A percentile compares a stretch with the other conserved stretches of the same genome.
Evolutionary conservation across 2,329 filamentous ascomycete species (phyloP).

Genomic region (Lachnellula occidentalis): DNA sequence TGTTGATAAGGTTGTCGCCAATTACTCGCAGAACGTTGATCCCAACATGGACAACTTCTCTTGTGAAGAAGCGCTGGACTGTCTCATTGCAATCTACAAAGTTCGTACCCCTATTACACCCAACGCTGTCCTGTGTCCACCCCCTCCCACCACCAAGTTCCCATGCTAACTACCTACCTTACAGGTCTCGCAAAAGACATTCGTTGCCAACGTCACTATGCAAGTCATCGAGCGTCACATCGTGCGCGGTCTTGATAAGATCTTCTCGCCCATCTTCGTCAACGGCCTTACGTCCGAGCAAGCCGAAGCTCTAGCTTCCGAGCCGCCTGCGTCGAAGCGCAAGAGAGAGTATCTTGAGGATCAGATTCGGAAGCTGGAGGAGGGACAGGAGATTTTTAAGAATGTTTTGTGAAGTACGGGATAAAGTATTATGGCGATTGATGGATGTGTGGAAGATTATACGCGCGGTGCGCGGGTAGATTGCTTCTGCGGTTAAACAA

Average conservation of each 20-base stretch:
- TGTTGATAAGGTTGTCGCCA: conserved; percentile 6
- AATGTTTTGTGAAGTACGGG: not conserved
- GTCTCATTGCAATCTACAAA: conserved; percentile 31
- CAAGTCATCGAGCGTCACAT: conserved; percentile 34
- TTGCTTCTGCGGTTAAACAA: too few species aligned
- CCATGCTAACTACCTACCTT: too few species aligned
- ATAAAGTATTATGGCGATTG: too few species aligned
- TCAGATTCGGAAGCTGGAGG: conserved; percentile 26
- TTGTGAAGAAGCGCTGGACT: conserved; percentile 30
- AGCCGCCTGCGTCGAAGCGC: conserved; percentile 21
- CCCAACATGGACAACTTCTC: conserved; percentile 29
- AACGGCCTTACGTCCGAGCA: conserved; percentile 19
- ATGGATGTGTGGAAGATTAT: too few species aligned
- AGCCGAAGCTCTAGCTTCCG: conserved; percentile 25
- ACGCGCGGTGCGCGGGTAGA: too few species aligned
- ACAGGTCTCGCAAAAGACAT: conserved; percentile 31
- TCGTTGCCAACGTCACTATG: conserved; percentile 31
- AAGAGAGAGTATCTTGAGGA: conserved; percentile 24
- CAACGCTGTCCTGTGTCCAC: too few species aligned
- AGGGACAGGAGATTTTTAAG: conserved; percentile 15
- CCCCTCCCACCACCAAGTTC: too few species aligned
- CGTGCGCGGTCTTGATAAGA: conserved; percentile 24
- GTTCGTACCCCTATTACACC: too few species aligned
- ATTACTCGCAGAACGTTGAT: too few species aligned
- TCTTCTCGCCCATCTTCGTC: conserved; percentile 28